A percentile compares a stretch with the other conserved stretches of the same genome.
Conservation (phyloP, 495 filamentous ascomycete species). For the Cercophora samala region DNA sequence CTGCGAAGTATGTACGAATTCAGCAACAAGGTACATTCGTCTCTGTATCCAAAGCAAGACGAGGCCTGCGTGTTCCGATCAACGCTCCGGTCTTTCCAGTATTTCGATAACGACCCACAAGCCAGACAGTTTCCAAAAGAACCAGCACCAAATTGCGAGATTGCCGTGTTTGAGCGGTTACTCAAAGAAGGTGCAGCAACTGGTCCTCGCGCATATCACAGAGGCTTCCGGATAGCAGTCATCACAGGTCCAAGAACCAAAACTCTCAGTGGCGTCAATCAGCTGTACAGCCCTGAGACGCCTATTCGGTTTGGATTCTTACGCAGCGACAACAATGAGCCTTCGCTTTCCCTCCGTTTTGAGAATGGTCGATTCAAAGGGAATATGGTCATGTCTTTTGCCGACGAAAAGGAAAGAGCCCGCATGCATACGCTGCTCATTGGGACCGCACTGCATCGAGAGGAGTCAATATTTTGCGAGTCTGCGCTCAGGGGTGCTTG, state of each 20-base stretch:
- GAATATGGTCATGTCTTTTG: constrained; percentile 71
- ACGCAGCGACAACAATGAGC: constrained; percentile 61
- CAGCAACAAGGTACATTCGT: constrained; percentile 65
- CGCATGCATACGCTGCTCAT: constrained; percentile 64
- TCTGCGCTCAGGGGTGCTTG: constrained; percentile 58
- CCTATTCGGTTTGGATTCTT: constrained; percentile 72
- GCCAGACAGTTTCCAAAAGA: constrained; percentile 69
- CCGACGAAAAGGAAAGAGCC: constrained; percentile 62
- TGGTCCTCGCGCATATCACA: constrained; percentile 64
- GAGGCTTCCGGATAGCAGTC: constrained; percentile 70
- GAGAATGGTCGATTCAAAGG: constrained; percentile 61
- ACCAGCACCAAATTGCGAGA: constrained; percentile 61
- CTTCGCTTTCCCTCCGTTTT: constrained; percentile 66
- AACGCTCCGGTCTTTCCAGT: constrained; percentile 66
- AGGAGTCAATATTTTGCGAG: constrained; percentile 61
- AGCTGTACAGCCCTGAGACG: constrained; percentile 54
- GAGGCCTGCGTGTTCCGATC: constrained; percentile 65
- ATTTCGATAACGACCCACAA: constrained; percentile 64
- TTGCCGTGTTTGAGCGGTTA: constrained; percentile 69
- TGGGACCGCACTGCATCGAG: constrained; percentile 57
- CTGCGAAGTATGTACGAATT: constrained; percentile 81
- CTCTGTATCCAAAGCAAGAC: constrained; percentile 59
- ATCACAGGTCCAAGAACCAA: constrained; percentile 73
- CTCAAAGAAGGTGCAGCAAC: constrained; percentile 60
- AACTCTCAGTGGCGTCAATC: constrained; percentile 67